These are phyloP conservation scores for Fusarium sp. DNA, from an alignment of 2,329 filamentous ascomycete species.

Conservation along the genomic window DNA sequence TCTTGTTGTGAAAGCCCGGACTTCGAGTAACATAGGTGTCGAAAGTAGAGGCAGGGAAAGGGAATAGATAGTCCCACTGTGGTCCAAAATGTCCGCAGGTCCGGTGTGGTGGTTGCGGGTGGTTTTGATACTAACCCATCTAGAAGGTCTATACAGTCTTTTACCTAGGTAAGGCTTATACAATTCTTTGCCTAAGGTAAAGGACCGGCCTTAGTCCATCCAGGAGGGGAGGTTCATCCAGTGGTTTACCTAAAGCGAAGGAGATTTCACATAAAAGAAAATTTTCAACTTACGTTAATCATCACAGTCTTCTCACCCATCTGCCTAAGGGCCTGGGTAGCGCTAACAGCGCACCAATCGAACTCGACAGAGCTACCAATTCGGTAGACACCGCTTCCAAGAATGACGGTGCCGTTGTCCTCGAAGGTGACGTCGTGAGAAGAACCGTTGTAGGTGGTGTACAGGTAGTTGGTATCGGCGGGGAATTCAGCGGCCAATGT, in stretches of 20 bases:
- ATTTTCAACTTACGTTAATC: constrained; percentile 80
- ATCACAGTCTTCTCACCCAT: constrained; percentile 98
- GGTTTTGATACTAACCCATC: too few relatives aligned
- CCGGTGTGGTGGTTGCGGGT: too few relatives aligned
- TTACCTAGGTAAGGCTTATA: too few relatives aligned
- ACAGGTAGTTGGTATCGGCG: constrained; percentile 94
- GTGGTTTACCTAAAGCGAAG: too few relatives aligned
- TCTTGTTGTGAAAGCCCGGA: neutral
- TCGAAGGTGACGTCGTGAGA: constrained; percentile 95
- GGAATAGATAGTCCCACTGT: too few relatives aligned
- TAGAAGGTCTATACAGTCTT: too few relatives aligned
- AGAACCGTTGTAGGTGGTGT: constrained; percentile 97
- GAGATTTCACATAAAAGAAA: neutral
- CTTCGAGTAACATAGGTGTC: too few relatives aligned
- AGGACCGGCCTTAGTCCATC: too few relatives aligned
- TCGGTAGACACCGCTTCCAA: constrained; percentile 96
- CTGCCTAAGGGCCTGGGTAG: constrained; percentile 84
- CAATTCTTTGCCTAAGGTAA: too few relatives aligned
- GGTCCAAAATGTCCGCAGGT: too few relatives aligned
- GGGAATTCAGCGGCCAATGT: constrained; percentile 98
- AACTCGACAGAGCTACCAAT: constrained; percentile 99
- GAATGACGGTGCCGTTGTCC: constrained; percentile 89
- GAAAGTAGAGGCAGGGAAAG: too few relatives aligned
- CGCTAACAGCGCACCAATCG: constrained; percentile 97
- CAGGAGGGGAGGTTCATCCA: too few relatives aligned